Percentiles rank a stretch among this genome's conserved stretches.
These are phyloP conservation scores for Trichoderma endophyticum DNA, from an alignment of 2,329 filamentous ascomycete species.

Conservation along the genomic window DNA sequence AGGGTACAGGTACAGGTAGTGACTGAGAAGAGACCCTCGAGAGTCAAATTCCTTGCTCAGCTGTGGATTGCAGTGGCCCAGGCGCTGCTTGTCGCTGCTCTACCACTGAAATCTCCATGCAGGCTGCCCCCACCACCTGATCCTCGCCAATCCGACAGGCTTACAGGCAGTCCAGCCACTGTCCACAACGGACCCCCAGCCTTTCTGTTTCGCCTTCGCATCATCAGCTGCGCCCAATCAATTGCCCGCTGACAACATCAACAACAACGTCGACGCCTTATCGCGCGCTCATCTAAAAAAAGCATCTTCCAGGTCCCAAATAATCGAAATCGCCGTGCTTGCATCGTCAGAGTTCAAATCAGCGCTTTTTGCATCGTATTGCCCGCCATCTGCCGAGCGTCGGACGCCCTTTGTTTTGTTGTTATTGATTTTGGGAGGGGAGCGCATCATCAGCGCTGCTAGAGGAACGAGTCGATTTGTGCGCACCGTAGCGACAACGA, in stretches of 20 bases:
- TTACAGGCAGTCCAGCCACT: constrained; percentile 18
- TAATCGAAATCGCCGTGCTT: not conserved
- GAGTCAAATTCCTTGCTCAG: constrained; percentile 1
- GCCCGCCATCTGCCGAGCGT: not conserved
- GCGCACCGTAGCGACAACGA: constrained; percentile 6
- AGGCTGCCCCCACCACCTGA: not conserved
- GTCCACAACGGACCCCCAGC: constrained; percentile 16
- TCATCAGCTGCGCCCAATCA: constrained; percentile 6
- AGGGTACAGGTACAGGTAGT: not conserved
- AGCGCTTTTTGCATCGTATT: not conserved
- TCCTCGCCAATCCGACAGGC: constrained; percentile 3
- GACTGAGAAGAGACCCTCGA: not conserved
- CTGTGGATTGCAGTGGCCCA: constrained; percentile 2
- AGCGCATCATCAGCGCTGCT: not conserved
- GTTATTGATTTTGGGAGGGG: not conserved
- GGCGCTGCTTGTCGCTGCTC: constrained; percentile 1
- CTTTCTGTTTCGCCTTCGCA: constrained; percentile 19
- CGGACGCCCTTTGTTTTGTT: not conserved
- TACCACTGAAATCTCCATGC: not conserved
- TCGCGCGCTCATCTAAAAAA: constrained; percentile 7
- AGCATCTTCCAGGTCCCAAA: not conserved
- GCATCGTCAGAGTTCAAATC: not conserved
- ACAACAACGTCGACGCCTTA: constrained; percentile 1
- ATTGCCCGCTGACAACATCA: constrained; percentile 16
- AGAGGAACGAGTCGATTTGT: constrained; percentile 11